Percentiles rank a stretch among this genome's conserved stretches.
Conservation (phyloP, 768 basidiomycete species). For the Candolleomyces aberdarensis region DNA sequence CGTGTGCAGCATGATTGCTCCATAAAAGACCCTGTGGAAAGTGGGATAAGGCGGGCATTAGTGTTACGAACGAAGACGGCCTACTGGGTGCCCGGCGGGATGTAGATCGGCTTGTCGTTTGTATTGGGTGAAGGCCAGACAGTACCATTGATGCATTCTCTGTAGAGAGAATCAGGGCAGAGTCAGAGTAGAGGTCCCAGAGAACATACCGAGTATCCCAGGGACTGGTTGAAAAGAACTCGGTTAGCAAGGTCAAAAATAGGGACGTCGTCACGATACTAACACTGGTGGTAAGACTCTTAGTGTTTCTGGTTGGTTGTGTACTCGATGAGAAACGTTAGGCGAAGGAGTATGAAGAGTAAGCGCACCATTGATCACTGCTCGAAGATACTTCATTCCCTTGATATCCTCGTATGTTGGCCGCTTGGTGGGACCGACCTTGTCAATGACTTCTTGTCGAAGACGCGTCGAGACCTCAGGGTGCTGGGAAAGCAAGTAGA, state of each 20-base stretch:
- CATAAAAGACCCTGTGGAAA: background rate
- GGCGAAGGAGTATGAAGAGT: background rate
- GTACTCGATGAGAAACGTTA: background rate
- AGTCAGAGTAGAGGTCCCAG: too few species aligned
- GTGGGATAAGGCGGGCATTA: background rate
- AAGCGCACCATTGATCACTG: constrained; percentile 30
- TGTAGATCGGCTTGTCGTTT: background rate
- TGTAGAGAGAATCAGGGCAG: background rate
- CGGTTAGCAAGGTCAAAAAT: constrained; percentile 24
- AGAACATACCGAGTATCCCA: background rate
- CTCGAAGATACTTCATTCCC: constrained; percentile 40
- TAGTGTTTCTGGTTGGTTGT: constrained; percentile 13
- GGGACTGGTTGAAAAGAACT: constrained; percentile 27
- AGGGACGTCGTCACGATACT: background rate
- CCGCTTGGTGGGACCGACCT: constrained; percentile 31
- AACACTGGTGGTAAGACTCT: constrained; percentile 16
- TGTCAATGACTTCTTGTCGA: constrained; percentile 38
- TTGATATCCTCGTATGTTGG: constrained; percentile 46
- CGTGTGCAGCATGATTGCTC: background rate
- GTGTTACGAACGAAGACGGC: background rate
- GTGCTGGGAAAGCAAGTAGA: constrained; percentile 44
- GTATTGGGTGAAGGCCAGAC: background rate
- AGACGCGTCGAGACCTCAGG: constrained; percentile 38
- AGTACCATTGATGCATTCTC: background rate
- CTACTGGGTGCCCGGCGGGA: background rate